These are phyloP conservation scores for Coemansia sp. DNA, from an alignment of 192 early-diverging fungal genomes.

Conservation along the genomic window DNA sequence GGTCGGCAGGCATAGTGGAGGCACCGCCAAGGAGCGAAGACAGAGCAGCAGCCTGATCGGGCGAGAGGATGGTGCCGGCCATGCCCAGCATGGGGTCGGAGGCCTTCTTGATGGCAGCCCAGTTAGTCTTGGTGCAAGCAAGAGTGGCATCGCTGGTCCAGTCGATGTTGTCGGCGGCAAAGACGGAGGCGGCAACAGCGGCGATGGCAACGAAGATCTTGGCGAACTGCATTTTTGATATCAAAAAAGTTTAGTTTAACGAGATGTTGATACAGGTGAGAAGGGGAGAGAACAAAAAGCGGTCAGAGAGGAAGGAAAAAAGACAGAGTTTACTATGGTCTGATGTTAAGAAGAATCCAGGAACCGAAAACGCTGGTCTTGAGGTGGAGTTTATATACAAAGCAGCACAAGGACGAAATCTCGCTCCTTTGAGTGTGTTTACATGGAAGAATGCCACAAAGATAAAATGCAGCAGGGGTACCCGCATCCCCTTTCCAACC, in stretches of 20 bases:
- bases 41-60: slow-evolving; percentile 27
- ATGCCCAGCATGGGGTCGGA: slow-evolving; percentile 38
- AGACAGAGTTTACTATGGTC: neutral
- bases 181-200: slow-evolving; percentile 41
- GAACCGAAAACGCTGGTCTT: neutral
- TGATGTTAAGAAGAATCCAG: slow-evolving; percentile 1
- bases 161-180: slow-evolving; percentile 48
- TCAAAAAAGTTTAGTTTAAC: neutral
- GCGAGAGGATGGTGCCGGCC: slow-evolving; percentile 23
- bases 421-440: neutral
- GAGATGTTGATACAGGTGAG: slow-evolving; percentile 2
- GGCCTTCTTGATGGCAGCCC: slow-evolving; percentile 41
- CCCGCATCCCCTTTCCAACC: neutral
- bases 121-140: slow-evolving; percentile 47
- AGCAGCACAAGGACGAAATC: neutral
- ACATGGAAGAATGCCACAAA: neutral
- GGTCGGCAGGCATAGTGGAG: slow-evolving; percentile 33
- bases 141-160: slow-evolving; percentile 42
- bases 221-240: slow-evolving; percentile 49
- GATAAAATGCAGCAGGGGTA: neutral
- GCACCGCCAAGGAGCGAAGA: slow-evolving; percentile 24
- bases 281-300: neutral
- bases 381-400: neutral
- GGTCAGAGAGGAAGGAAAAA: neutral
- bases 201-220: slow-evolving; percentile 56